A percentile compares a stretch with the other conserved stretches of the same genome.
Conservation (phyloP, 495 filamentous ascomycete genomes). For the Penicillium robsamsonii region DNA sequence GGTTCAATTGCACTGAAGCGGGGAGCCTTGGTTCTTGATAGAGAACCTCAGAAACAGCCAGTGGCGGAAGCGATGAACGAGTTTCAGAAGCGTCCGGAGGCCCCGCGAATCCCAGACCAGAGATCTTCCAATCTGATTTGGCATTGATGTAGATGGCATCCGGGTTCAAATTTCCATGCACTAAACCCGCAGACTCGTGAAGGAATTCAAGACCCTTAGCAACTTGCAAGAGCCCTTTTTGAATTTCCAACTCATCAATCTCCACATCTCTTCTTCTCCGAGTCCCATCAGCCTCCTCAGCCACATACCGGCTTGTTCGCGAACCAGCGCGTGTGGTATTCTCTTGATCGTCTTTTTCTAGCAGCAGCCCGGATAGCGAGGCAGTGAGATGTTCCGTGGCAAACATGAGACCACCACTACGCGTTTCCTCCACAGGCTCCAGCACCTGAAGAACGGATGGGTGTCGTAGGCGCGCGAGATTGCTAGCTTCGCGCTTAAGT, state of each 20-base stretch:
- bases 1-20: slow-evolving; percentile 76
- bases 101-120: slow-evolving; percentile 84
- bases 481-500: slow-evolving; percentile 85
- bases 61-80: slow-evolving; percentile 65
- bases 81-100: slow-evolving; percentile 67
- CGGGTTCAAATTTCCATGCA: slow-evolving; percentile 92
- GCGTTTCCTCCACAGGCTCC: slow-evolving; percentile 92
- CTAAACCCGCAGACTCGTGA: slow-evolving; percentile 90
- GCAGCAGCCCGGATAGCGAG: slow-evolving; percentile 75
- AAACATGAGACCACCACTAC: slow-evolving; percentile 89
- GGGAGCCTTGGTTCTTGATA: slow-evolving; percentile 84
- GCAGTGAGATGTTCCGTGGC: slow-evolving; percentile 87
- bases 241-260: slow-evolving; percentile 96
- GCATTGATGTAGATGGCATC: slow-evolving; percentile 94
- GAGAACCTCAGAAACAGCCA: slow-evolving; percentile 79
- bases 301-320: slow-evolving; percentile 73
- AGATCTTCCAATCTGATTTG: slow-evolving; percentile 99
- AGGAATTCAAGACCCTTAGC: slow-evolving; percentile 94
- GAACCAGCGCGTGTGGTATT: slow-evolving; percentile 55
- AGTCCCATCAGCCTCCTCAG: slow-evolving; percentile 73
- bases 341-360: slow-evolving; percentile 91
- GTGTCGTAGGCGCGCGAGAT: slow-evolving; percentile 81
- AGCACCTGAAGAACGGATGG: slow-evolving; percentile 88
- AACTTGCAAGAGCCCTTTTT: slow-evolving; percentile 90
- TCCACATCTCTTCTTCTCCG: slow-evolving; percentile 79